phyloP scores from a whole-genome alignment of 2,329 filamentous ascomycete species.

The Cryphonectria carpinicola region DNA sequence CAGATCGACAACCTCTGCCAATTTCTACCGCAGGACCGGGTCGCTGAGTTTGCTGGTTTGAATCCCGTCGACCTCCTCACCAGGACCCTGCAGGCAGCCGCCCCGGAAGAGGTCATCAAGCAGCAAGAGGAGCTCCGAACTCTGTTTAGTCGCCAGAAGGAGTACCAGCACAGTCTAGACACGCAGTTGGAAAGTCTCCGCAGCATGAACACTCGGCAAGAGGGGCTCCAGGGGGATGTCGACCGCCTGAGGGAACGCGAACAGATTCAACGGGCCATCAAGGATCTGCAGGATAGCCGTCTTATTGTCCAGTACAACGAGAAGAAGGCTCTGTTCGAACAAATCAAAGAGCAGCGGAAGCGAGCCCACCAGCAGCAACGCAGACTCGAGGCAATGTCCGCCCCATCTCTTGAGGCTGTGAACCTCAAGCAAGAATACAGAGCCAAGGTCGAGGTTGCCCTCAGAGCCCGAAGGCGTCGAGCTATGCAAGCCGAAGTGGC shows the following conservation, averaged over 20 bases:
- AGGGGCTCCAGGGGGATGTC: slow-evolving; percentile 77
- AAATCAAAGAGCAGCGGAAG: slow-evolving; percentile 60
- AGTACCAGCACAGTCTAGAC: slow-evolving; percentile 60
- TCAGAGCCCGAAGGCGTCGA: slow-evolving; percentile 56
- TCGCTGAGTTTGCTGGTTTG: slow-evolving; percentile 88
- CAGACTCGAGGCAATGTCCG: slow-evolving; percentile 60
- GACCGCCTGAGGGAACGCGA: slow-evolving; percentile 79
- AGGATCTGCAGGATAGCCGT: slow-evolving; percentile 66
- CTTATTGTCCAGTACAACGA: slow-evolving; percentile 68
- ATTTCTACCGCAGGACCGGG: slow-evolving; percentile 93
- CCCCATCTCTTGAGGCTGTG: slow-evolving; percentile 71
- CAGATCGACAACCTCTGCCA: slow-evolving; percentile 98
- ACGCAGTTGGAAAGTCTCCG: slow-evolving; percentile 65
- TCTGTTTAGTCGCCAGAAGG: slow-evolving; percentile 71
- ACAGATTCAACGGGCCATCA: slow-evolving; percentile 65
- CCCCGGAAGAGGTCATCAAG: slow-evolving; percentile 75
- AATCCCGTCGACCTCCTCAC: slow-evolving; percentile 79
- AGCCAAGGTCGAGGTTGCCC: slow-evolving; percentile 57
- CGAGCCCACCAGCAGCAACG: slow-evolving; percentile 60
- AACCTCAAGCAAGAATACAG: slow-evolving; percentile 72
- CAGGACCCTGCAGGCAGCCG: slow-evolving; percentile 87
- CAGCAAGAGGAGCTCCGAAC: slow-evolving; percentile 78
- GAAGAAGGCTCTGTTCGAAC: slow-evolving; percentile 50
- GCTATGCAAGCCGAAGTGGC: slow-evolving; percentile 58
- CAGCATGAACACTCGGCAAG: slow-evolving; percentile 73